These are phyloP conservation scores for Lignosus rhinocerotis DNA, from an alignment of 1,284 basidiomycete genomes.

Conservation along the genomic window DNA sequence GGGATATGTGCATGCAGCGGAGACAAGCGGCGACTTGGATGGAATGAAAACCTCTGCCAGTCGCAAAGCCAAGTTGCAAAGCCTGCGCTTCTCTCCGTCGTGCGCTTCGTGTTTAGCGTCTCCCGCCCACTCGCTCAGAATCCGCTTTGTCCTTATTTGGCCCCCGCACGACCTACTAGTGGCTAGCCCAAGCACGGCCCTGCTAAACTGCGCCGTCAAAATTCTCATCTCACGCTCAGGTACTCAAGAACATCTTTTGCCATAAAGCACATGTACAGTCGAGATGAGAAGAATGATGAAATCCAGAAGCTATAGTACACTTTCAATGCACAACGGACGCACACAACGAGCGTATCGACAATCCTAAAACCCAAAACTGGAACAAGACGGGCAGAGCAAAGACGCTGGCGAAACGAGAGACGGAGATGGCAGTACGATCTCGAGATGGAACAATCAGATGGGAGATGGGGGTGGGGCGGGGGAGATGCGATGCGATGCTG, in stretches of 20 bases:
- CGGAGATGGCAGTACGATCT: background rate
- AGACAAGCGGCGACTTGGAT: background rate
- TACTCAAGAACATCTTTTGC: background rate
- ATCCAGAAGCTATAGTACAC: constrained; percentile 23
- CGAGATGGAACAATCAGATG: background rate
- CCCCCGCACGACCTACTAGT: background rate
- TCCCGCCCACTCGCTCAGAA: background rate
- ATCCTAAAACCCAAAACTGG: constrained; percentile 23
- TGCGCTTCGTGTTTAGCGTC: background rate
- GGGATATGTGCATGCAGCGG: constrained; percentile 11
- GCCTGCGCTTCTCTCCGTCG: background rate
- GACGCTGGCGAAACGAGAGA: background rate
- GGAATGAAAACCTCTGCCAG: constrained; percentile 7
- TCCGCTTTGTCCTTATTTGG: constrained; percentile 3
- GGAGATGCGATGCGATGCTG: constrained; percentile 5
- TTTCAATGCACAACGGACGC: constrained; percentile 25
- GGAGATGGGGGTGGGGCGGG: background rate
- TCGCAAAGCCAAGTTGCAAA: constrained; percentile 9
- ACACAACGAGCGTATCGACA: constrained; percentile 2
- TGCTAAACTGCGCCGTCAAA: constrained; percentile 1
- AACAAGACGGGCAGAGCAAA: background rate
- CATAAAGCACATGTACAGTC: no score
- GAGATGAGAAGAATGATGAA: no score
- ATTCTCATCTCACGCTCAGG: background rate
- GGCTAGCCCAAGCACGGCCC: background rate